Evolutionary conservation across 1,139 yeast species (phyloP), one percentile per base, ranked within the genome.

Genomic region (Saccharomyces hybrid): DNA sequence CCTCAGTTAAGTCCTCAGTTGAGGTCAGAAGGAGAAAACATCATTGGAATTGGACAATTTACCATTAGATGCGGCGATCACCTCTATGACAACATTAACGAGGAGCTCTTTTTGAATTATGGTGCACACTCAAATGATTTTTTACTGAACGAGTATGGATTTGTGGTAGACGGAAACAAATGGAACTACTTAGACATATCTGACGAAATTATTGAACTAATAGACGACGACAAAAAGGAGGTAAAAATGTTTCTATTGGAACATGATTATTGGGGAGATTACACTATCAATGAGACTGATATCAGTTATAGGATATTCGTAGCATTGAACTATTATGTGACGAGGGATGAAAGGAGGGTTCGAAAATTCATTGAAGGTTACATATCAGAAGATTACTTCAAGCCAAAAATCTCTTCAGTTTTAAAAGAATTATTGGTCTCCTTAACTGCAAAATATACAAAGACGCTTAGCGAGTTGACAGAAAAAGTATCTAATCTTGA

Each of bases 51-150:
- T 13, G 66, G 66, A 9, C 56, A 59, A 26, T 68, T 67, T 47
- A 56, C 55, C 32, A 59, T 68, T n/a, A 53, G 53, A 14, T 57
- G 61, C 34, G 69, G 71, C 8, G 41, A 51, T 11, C 52, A 60
- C 42, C 27, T 44, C 14, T 65, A 61, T 5, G 79, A 81, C 56
- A 53, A 57, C 0, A 55, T 64, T 0, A 81, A 75, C 2, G 84
- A 83, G 16, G 95, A 91, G 67, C 61, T 91, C 2, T 81, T 73
- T 61, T 76, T 93, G 59, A 82, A 85, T 53, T 93, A 93, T 67
- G 98, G 98, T 0, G 84, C 96, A 0, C 97, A 91, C 69, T 81
- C 86, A 25, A 90, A 91, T 66, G 88, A 82, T 49, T 88, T 88
- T 61, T 71, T 93, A 46, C 72, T 89, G 11, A 82, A 86, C 64